Base-by-base conservation (phyloP, 371 early-diverging fungal genomes). In the Lichtheimia ramosa region DNA sequence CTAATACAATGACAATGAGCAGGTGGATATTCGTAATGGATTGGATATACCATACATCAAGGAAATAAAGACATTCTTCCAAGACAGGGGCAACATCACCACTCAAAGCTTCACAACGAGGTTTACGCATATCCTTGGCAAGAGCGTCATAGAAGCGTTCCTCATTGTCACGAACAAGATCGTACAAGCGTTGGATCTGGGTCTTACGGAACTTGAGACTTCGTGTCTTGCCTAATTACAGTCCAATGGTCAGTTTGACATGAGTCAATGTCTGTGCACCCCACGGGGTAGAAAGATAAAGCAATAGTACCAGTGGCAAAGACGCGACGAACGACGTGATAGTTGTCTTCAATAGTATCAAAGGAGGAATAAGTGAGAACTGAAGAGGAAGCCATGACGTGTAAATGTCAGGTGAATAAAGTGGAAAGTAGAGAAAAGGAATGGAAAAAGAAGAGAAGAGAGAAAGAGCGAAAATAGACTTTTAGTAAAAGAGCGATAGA, bases 141-240 rank as follows among this genome's bases (percentile, higher is more conserved):
- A 92, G 55, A 23, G 92, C 91, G 1, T 83, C 83, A 40, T 61
- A 55, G 43, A 94, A 43, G 7, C 61, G 66, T 5, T 81, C 82
- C 64, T 86, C 78, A 68, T 94, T 87, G 27, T 92, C 88, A 24
- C 77, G 73, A 40, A 93, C 28, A 39, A 92, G 64, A 12, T 74
- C 61, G 66, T 86, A 84, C 3, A 95, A 63, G 23, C 75, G 81
- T 39, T 84, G 79, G 27, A 95, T 78, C 64, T 93, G 93, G 28
- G 74, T 65, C 53, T 85, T 87, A 60, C 95, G 86, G 72, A 74
- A 88, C 15, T 59, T 65, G 50, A 86, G 52, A 20, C 83, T 69
- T 3, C 73, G 69, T 34, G 90, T 78, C 52, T 69, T 68, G 43
- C 77, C 77, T 75, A 48, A 24, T 34, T 34, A 34, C 10, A 52